Evolutionary conservation across 345 rosid genomes (phyloP), one percentile per base, ranked within the genome.

Genomic region (Citrus medica): DNA sequence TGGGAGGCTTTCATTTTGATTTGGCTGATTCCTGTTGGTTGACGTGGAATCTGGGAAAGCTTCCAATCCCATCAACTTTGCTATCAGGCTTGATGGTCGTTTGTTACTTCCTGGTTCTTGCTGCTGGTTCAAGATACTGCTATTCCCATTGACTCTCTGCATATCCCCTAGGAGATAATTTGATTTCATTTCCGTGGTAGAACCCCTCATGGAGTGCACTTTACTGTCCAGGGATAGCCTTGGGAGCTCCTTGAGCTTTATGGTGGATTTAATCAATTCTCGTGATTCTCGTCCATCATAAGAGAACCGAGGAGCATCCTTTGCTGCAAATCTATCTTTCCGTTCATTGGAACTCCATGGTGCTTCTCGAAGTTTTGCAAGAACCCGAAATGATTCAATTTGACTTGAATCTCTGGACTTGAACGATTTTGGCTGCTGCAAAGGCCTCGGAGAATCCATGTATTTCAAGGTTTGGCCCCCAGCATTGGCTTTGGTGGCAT

Each of bases 11-110:
- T 78, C 69, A 38, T 56, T 67, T 35, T 76, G 78, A 63, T 70
- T 69, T 13, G 73, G 74, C 55, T 72, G 87, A 78, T 77, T 72
- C 40, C 62, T 69, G 12, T 61, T 79, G 62, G 67, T 42, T 19
- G 79, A 67, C 75, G 42, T 68, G 53, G 89, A 65, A 72, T 86
- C 88, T 53, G 92, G 91, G 58, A 85, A 78, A 77, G 80, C 80
- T 75, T 94, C 99, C 74, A 97, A 85, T 30, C 99, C 98, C 98
- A 94, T 96, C 83, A 96, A 69, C 86, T 89, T 94, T 24, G 93
- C 98, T 73, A 94, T 92, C 67, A 93, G 87, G 74, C 90, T 86
- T 6, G 98, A 89, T 7, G 94, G 84, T 74, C 90, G 81, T 75
- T 79, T 89, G 81, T 82, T 82, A 77, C 89, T 87, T 83, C 84